Evolutionary conservation across 2,329 filamentous ascomycete species (phyloP).

Genomic region (Phialophora macrospora): DNA sequence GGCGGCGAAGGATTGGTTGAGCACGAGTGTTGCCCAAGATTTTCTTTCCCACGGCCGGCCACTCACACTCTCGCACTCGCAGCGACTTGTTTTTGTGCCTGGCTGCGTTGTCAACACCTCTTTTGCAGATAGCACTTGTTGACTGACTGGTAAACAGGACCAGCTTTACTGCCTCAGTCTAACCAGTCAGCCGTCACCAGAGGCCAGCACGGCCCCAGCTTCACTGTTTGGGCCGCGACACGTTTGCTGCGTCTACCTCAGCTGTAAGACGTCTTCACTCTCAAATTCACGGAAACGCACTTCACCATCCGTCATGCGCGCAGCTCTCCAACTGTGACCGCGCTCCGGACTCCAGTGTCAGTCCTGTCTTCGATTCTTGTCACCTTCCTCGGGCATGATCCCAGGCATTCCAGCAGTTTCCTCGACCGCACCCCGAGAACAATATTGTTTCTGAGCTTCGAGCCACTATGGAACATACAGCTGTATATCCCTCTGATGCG

Average conservation of each 20-base stretch:
- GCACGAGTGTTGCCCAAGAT: neutral
- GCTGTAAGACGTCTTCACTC: neutral
- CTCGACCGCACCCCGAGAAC: conserved; percentile 10
- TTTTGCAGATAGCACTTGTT: conserved; percentile 35
- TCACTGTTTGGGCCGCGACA: conserved; percentile 1
- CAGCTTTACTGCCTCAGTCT: conserved; percentile 13
- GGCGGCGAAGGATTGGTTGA: conserved; percentile 13
- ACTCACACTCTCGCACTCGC: conserved; percentile 17
- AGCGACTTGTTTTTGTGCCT: conserved; percentile 13
- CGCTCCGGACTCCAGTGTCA: conserved; percentile 15
- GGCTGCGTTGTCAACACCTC: conserved; percentile 24
- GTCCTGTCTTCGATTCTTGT: conserved; percentile 23
- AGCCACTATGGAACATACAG: conserved; percentile 27
- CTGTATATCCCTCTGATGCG: conserved; percentile 15
- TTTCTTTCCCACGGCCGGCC: conserved; percentile 3
- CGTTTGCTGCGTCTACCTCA: neutral
- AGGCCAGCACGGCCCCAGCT: neutral
- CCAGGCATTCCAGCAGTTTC: conserved; percentile 25
- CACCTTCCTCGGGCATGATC: conserved; percentile 12
- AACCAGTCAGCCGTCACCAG: conserved; percentile 14
- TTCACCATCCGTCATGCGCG: conserved; percentile 26
- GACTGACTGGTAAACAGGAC: conserved; percentile 24
- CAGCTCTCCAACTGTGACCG: conserved; percentile 33
- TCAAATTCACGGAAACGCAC: conserved; percentile 3
- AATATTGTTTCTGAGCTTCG: conserved; percentile 17